Evolutionary conservation across 257 asterid genomes (phyloP), one percentile per base, ranked within the genome.

Genomic region (Salvia rosmarinus): DNA sequence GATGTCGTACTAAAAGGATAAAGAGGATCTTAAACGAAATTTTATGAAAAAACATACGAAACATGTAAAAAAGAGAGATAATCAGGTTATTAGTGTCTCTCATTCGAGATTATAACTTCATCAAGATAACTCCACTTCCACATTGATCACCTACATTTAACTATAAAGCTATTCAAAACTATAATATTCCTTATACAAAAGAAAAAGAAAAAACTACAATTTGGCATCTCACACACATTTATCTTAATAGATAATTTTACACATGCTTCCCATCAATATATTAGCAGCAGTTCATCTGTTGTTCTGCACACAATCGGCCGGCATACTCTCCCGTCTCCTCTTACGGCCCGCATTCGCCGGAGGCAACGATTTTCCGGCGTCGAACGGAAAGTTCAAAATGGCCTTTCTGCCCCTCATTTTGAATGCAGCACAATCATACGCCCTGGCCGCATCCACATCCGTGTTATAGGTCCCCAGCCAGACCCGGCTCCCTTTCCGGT

Each of bases 391-490:
- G 71, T 91, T 91, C 46, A 91, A 49, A 23, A 91, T 83, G 20
- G 98, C 98, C 70, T 88, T 89, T 11, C 77, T 73, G 7, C 96
- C 98, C 78, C 88, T 88, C 92, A 91, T 88, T 81, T 81, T 88
- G 82, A 86, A 91, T 34, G 98, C 98, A 3, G 98, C 96, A 58
- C 77, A 85, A 47, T 91, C 98, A 14, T 91, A 91, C 7, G 98
- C 98, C 85, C 90, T 83, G 0, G 98, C 98, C 0, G 98, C 98
- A 11, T 91, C 96, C 7, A 85, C 62, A 3, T 82, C 94, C 0
- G 75, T 72, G 28, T 89, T 89, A 47, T 81, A 91, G 5, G 98
- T 91, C 46, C 98, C 98, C 6, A 91, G 67, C 98, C 98, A 91
- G 50, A 89, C 82, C 81, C 96, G 88, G 19, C 85, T 64, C 4